Base-by-base conservation (phyloP, 768 basidiomycete species). In the Boletus rubropictus region DNA sequence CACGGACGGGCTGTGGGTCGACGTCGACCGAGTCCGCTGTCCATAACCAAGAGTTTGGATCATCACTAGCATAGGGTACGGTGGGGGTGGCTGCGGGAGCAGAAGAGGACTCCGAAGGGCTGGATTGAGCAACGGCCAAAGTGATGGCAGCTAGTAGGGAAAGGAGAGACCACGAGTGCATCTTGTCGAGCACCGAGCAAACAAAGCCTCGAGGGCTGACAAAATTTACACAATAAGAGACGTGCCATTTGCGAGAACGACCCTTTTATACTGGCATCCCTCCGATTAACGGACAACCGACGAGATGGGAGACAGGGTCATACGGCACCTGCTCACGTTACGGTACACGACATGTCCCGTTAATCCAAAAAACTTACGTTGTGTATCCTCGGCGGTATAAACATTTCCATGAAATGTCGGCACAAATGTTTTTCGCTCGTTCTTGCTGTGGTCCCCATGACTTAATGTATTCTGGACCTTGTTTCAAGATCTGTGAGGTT, bases 31-130 rank as follows among this genome's bases (percentile, higher is more conserved):
- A 57, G 10, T 56, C 48, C 21, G 47, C 45, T 62, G 56, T 62
- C 79, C 78, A 62, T 7, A 75, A 52, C 17, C 66, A 68, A 39
- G 54, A 56, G 57, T 81, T 81, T 22, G 79, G 75, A 48, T 77
- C 64, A 12, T 69, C 60, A 36, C 67, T 69, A 6, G 72, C 72
- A 50, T 66, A 72, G 18, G 72, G 69, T 14, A 73, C 71, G 8
- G 79, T 78, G 5, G 75, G 70, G 14, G 66, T 55, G 5, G 73
- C 42, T 11, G 63, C 56, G 11, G 68, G 54, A 3, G 66, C 59
- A 38, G 70, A 56, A 22, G 59, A 33, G 24, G 54, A 33, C 2
- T 47, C n/a, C n/a, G 67, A 60, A 2, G 64, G 42, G 21, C 34
- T 29, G 9, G 57, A 36, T 3, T 48, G 49, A 34, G 62, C 61